phyloP scores from a whole-genome alignment of 352 stramenopile species.

The Pythium plurisporium region DNA sequence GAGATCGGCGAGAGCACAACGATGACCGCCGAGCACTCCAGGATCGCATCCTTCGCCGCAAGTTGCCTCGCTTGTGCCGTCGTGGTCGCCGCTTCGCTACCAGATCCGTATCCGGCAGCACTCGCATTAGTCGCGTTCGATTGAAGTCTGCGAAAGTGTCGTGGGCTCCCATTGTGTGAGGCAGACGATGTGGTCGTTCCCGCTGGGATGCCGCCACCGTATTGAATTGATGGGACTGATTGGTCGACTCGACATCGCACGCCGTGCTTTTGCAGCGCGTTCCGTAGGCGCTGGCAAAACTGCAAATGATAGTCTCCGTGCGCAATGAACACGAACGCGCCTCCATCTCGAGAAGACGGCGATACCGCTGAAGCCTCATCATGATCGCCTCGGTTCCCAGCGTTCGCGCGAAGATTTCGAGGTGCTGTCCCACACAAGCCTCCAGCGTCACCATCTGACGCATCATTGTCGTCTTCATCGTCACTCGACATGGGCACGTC shows the following conservation, averaged over 20 bases:
- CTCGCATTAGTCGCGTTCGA: constrained; percentile 18
- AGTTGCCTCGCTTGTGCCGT: constrained; percentile 60
- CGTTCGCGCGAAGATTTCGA: constrained; percentile 4
- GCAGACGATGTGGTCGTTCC: neutral
- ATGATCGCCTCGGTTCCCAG: neutral
- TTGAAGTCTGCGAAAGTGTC: constrained; percentile 1
- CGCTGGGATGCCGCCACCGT: constrained; percentile 16
- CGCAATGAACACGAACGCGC: constrained; percentile 63
- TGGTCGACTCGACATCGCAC: constrained; percentile 57
- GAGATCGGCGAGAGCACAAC: constrained; percentile 69
- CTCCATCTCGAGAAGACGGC: neutral
- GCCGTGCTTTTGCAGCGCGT: constrained; percentile 52
- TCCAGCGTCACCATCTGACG: constrained; percentile 9
- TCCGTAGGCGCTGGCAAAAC: constrained; percentile 60
- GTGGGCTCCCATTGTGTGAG: constrained; percentile 4
- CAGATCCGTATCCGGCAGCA: constrained; percentile 14
- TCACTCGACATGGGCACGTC: constrained; percentile 13
- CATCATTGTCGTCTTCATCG: constrained; percentile 11
- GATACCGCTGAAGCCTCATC: neutral
- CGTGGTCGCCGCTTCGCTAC: constrained; percentile 16
- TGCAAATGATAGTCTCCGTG: constrained; percentile 68
- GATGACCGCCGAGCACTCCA: constrained; percentile 61
- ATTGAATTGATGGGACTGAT: constrained; percentile 43
- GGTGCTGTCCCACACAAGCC: neutral
- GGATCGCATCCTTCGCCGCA: constrained; percentile 68